These are phyloP conservation scores for Bertia moriformis DNA, from an alignment of 2,329 filamentous ascomycete genomes.

Conservation along the genomic window DNA sequence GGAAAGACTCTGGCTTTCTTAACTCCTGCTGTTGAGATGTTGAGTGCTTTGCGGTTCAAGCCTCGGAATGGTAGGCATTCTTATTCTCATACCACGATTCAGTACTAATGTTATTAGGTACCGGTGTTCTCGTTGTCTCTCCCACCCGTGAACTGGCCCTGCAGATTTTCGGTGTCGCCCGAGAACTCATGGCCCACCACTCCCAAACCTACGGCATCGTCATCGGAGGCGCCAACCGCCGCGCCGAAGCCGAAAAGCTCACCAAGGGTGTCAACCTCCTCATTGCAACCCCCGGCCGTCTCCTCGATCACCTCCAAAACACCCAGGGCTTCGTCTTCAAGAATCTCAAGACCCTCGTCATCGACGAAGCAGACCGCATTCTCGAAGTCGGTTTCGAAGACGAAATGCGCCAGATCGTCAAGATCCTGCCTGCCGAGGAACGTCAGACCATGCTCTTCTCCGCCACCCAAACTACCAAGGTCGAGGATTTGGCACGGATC, in stretches of 20 bases:
- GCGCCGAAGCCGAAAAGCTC: conserved; percentile 87
- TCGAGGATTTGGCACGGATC: conserved; percentile 89
- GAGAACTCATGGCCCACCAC: conserved; percentile 83
- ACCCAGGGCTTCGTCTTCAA: conserved; percentile 82
- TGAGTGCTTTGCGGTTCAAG: conserved; percentile 82
- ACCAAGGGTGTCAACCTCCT: conserved; percentile 86
- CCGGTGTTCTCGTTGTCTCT: conserved; percentile 81
- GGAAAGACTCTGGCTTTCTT: conserved; percentile 93
- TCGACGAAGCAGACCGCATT: conserved; percentile 93
- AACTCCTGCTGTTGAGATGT: conserved; percentile 86
- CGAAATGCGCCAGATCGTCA: conserved; percentile 92
- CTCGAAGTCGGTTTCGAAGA: conserved; percentile 97
- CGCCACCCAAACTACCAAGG: conserved; percentile 94
- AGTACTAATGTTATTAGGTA: too few relatives aligned
- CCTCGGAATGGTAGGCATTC: conserved; percentile 63
- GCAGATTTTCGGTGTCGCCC: conserved; percentile 88
- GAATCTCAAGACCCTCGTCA: conserved; percentile 81
- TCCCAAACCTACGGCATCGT: conserved; percentile 92
- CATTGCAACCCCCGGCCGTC: conserved; percentile 80
- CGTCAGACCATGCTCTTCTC: conserved; percentile 97
- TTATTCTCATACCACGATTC: too few relatives aligned
- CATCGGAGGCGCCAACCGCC: conserved; percentile 82
- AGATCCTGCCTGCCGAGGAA: conserved; percentile 75
- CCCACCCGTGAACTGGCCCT: conserved; percentile 87
- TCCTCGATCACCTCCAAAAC: conserved; percentile 88